Evolutionary conservation across 2,329 filamentous ascomycete species (phyloP), one percentile per base, ranked within the genome.

Genomic region (Paecilomyces dactylethromorphus): DNA sequence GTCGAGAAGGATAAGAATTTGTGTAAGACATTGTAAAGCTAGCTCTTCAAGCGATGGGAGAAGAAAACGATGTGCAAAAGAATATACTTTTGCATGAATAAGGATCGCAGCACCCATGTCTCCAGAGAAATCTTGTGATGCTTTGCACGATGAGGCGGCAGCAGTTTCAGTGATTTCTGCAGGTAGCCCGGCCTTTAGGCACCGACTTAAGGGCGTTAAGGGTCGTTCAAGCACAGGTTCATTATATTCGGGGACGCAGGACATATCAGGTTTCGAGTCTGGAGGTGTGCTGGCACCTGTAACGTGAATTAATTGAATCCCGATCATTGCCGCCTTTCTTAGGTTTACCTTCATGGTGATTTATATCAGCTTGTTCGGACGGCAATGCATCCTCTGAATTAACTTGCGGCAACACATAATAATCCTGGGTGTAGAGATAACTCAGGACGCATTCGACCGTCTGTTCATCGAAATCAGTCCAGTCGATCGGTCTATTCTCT

Each of bases 181-280:
- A 3, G 54, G 54, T 49, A 56, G 22, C n/a, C 54, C 55, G 24
- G 49, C 55, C 29, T 45, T 26, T 5, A 56, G 26, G n/a, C 55
- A 56, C 22, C 31, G 24, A 24, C 55, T 56, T 15, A 56, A 56
- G 55, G 55, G 55, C 11, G 39, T 56, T 12, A 58, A 51, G n/a
- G 29, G 49, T 11, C 59, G 52, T 18, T 45, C 39, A 18, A 10
- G 39, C 6, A 18, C n/a, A 45, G 39, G n/a, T 45, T 45, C 39
- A 8, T 45, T n/a, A 10, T n/a, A 8, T 10, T 45, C n/a, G 18
- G 39, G 18, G 18, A n/a, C n/a, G 7, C 18, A n/a, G 5, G 39
- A 7, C 10, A 21, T 8, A 10, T n/a, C 8, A 2, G 39, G 10
- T 18, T 45, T 45, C 18, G 18, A 7, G 18, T 45, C 39, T 15